A percentile compares a stretch with the other conserved stretches of the same genome.
phyloP scores from a whole-genome alignment of 768 basidiomycete genomes.

The Boletales sp. region DNA sequence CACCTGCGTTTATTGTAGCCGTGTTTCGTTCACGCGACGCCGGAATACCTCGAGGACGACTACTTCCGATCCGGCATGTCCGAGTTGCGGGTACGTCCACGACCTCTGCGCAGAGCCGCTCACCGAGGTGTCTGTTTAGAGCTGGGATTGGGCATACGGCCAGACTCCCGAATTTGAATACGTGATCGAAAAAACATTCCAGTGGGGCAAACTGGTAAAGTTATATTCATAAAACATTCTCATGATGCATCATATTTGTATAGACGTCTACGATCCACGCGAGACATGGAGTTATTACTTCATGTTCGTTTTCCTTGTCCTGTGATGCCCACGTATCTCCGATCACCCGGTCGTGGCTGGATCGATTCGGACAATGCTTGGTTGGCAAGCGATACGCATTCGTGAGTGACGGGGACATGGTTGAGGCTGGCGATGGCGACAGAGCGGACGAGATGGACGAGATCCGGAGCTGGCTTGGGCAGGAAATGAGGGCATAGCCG shows the following conservation, averaged over 20 bases:
- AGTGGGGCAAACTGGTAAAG: constrained; percentile 50
- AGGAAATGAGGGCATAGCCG: constrained; percentile 11
- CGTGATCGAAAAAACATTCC: constrained; percentile 39
- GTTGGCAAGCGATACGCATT: constrained; percentile 39
- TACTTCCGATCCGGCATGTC: constrained; percentile 67
- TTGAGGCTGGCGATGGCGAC: neutral
- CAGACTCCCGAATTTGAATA: constrained; percentile 94
- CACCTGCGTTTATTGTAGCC: constrained; percentile 30
- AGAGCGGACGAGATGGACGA: constrained; percentile 10
- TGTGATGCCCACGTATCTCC: constrained; percentile 13
- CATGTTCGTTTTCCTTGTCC: constrained; percentile 36
- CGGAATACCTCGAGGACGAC: constrained; percentile 41
- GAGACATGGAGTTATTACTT: constrained; percentile 63
- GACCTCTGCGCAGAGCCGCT: neutral
- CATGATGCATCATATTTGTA: neutral
- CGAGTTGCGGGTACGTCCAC: constrained; percentile 61
- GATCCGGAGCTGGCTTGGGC: constrained; percentile 25
- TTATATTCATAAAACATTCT: constrained; percentile 8
- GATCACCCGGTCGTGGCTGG: constrained; percentile 10
- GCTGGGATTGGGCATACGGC: constrained; percentile 92
- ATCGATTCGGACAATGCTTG: constrained; percentile 24
- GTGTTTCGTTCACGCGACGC: constrained; percentile 42
- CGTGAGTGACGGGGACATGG: constrained; percentile 24
- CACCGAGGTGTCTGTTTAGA: constrained; percentile 41
- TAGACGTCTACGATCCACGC: constrained; percentile 49